Evolutionary conservation across 306 rosid genomes (phyloP).

Genomic region (Citrullus colocynthis): DNA sequence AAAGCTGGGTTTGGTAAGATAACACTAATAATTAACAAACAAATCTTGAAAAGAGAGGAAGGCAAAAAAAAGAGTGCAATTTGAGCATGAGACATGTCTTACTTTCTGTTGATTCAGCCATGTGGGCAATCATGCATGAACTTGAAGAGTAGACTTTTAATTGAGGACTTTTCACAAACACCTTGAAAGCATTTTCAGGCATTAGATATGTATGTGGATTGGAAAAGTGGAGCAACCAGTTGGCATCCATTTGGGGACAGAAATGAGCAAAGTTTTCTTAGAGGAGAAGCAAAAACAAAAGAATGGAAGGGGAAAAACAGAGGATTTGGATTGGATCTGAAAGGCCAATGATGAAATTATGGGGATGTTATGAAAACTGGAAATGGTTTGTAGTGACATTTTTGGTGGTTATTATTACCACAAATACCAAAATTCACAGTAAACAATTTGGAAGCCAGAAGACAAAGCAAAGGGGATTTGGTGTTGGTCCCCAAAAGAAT

Average conservation of each 20-base stretch:
- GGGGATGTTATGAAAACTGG: background rate
- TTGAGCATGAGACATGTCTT: background rate
- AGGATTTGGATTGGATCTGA: background rate
- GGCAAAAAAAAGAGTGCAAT: background rate
- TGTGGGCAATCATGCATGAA: background rate
- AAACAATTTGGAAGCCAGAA: background rate
- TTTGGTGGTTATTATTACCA: background rate
- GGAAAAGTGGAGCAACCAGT: background rate
- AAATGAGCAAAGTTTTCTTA: background rate
- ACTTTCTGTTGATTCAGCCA: background rate
- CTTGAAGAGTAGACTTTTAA: background rate
- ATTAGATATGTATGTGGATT: background rate
- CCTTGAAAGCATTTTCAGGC: background rate
- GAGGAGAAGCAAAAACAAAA: background rate
- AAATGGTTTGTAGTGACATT: background rate
- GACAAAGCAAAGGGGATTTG: background rate
- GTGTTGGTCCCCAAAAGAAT: background rate
- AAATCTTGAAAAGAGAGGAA: background rate
- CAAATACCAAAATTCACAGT: background rate
- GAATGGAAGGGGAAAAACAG: background rate
- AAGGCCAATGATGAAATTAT: background rate
- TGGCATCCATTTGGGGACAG: slow-evolving; percentile 1
- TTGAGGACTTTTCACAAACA: slow-evolving; percentile 3
- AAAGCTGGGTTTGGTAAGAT: slow-evolving; percentile 1
- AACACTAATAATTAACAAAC: background rate